phyloP scores from a whole-genome alignment of 1,284 basidiomycete genomes.

The Pholiota adiposa region DNA sequence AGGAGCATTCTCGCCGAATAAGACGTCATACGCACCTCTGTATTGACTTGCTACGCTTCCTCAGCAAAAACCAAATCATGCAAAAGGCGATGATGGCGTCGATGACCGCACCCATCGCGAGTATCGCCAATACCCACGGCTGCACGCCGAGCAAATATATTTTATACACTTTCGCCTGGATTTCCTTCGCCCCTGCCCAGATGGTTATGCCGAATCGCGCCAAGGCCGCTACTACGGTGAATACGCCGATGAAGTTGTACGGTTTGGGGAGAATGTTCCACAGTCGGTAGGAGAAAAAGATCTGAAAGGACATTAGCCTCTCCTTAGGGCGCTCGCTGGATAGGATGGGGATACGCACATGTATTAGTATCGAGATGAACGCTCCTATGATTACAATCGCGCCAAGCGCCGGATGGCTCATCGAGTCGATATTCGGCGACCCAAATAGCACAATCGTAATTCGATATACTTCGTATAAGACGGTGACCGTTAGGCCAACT shows the following conservation, averaged over 20 bases:
- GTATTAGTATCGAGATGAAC: constrained; percentile 25
- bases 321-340: neutral
- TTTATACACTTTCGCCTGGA: constrained; percentile 3
- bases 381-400: constrained; percentile 24
- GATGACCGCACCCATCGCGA: constrained; percentile 18
- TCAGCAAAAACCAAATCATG: constrained; percentile 14
- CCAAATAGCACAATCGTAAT: constrained; percentile 17
- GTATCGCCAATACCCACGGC: constrained; percentile 13
- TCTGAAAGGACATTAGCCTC: constrained; percentile 6
- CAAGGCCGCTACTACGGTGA: constrained; percentile 22
- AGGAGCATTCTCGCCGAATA: neutral
- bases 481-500: constrained; percentile 4
- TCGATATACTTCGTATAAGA: constrained; percentile 8
- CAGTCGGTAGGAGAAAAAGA: constrained; percentile 25
- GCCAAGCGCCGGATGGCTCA: constrained; percentile 21
- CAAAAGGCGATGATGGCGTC: constrained; percentile 17
- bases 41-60: constrained; percentile 2
- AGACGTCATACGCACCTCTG: neutral
- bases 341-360: constrained; percentile 14
- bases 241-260: constrained; percentile 21
- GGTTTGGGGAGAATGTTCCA: constrained; percentile 22
- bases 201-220: constrained; percentile 21
- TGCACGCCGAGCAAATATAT: constrained; percentile 9
- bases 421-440: constrained; percentile 12
- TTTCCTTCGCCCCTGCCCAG: constrained; percentile 15